These are phyloP conservation scores for Gloeopeniophorella convolvens DNA, from an alignment of 768 basidiomycete genomes.

Conservation along the genomic window DNA sequence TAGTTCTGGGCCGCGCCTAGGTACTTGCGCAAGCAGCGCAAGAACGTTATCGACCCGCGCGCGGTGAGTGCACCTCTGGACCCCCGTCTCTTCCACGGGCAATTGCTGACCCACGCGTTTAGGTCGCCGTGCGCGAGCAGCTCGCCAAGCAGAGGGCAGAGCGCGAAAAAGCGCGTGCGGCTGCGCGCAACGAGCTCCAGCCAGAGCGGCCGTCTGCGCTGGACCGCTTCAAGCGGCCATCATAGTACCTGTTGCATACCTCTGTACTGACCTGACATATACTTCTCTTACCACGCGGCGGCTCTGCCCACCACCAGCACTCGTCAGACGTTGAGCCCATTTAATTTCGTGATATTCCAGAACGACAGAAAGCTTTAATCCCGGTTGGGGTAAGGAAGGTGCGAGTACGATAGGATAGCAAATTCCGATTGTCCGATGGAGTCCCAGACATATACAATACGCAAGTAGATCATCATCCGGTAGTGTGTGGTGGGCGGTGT, in stretches of 20 bases:
- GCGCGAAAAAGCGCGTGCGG: constrained; percentile 25
- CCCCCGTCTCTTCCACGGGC: constrained; percentile 1
- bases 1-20: too few relatives aligned
- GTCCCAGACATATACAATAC: constrained; percentile 1
- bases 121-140: constrained; percentile 40
- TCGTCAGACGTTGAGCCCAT: too few relatives aligned
- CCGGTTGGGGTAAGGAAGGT: constrained; percentile 5
- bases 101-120: constrained; percentile 28
- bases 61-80: constrained; percentile 37
- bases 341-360: background rate
- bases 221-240: constrained; percentile 32
- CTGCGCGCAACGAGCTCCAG: constrained; percentile 22
- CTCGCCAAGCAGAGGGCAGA: constrained; percentile 33
- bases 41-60: constrained; percentile 88
- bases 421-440: constrained; percentile 1
- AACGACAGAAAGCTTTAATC: constrained; percentile 1
- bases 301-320: too few relatives aligned
- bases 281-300: too few relatives aligned
- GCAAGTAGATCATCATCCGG: background rate
- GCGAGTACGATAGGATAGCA: background rate
- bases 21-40: constrained; percentile 83
- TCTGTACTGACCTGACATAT: background rate
- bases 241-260: background rate
- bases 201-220: constrained; percentile 31
- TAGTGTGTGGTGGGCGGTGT: background rate